Conservation (phyloP, 257 asterid genomes). For the Przewalskia tangutica region DNA sequence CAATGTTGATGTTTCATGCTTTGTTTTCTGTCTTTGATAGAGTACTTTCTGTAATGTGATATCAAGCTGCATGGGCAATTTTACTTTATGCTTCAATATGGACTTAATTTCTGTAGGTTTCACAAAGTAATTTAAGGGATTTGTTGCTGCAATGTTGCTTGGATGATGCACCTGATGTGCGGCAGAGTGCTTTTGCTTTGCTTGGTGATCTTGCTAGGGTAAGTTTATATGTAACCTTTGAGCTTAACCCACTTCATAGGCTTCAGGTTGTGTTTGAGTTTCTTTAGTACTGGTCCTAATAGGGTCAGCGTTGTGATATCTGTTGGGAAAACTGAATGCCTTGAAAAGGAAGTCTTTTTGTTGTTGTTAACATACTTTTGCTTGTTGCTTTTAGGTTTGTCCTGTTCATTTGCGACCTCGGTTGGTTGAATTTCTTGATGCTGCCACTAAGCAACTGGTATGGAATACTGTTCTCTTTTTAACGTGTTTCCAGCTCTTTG, state of each 20-base stretch:
- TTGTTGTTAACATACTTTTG: not conserved
- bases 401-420: conserved; percentile 50
- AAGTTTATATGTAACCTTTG: conserved; percentile 21
- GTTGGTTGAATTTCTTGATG: conserved; percentile 72
- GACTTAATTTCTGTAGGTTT: conserved; percentile 35
- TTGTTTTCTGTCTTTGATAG: not conserved
- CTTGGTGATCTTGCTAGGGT: conserved; percentile 98
- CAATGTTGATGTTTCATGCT: not conserved
- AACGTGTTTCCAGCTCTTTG: not conserved
- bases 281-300: not conserved
- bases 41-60: not conserved
- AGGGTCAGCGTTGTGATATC: not conserved
- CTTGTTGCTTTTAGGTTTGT: conserved; percentile 28
- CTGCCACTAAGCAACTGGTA: conserved; percentile 89
- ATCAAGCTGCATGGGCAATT: not conserved
- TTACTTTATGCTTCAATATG: not conserved
- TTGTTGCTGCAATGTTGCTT: conserved; percentile 90
- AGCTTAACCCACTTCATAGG: not conserved
- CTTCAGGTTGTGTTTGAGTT: not conserved
- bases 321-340: not conserved
- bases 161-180: conserved; percentile 88
- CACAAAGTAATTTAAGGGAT: conserved; percentile 84
- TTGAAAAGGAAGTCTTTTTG: not conserved
- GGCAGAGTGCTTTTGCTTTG: conserved; percentile 98
- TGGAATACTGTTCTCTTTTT: conserved; percentile 18